Percentiles rank a stretch among this genome's conserved stretches.
Conservation (phyloP, 2,329 filamentous ascomycete genomes). For the Cercospora sesami region DNA sequence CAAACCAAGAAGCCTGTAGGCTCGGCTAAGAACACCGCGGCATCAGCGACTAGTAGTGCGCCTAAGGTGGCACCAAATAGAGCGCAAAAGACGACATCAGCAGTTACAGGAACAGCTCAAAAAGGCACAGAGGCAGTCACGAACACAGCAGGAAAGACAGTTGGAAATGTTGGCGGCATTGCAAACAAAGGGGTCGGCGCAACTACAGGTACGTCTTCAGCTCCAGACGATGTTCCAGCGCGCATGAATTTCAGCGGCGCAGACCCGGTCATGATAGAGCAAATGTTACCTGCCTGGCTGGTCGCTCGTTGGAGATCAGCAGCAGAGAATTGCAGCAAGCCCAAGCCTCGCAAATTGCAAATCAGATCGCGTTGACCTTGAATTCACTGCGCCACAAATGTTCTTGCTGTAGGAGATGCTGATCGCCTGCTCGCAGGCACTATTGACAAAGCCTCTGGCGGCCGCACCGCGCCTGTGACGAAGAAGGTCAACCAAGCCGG, state of each 20-base stretch:
- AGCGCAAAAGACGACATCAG: slow-evolving; percentile 28
- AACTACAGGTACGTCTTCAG: slow-evolving; percentile 36
- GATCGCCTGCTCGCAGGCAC: slow-evolving; percentile 27
- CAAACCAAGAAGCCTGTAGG: slow-evolving; percentile 21
- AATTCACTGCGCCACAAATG: neutral
- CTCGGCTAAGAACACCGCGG: slow-evolving; percentile 13
- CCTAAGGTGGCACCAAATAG: slow-evolving; percentile 20
- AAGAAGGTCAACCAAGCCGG: slow-evolving; percentile 39
- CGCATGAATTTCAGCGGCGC: slow-evolving; percentile 28
- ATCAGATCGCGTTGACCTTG: slow-evolving; percentile 2
- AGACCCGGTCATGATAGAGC: slow-evolving; percentile 24
- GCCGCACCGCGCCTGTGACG: slow-evolving; percentile 33
- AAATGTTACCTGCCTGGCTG: slow-evolving; percentile 34
- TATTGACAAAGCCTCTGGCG: slow-evolving; percentile 40
- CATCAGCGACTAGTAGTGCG: slow-evolving; percentile 10
- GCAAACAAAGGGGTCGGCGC: slow-evolving; percentile 31
- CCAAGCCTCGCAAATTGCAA: slow-evolving; percentile 11
- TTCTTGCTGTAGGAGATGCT: slow-evolving; percentile 8
- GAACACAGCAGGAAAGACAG: slow-evolving; percentile 33
- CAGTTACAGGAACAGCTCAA: slow-evolving; percentile 32
- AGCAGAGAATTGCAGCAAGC: slow-evolving; percentile 17
- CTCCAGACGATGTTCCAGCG: slow-evolving; percentile 20
- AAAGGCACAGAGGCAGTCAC: slow-evolving; percentile 32
- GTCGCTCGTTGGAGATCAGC: slow-evolving; percentile 31
- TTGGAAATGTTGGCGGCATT: slow-evolving; percentile 27